These are phyloP conservation scores for Fusarium marasasianum DNA, from an alignment of 2,329 filamentous ascomycete species.

Conservation along the genomic window DNA sequence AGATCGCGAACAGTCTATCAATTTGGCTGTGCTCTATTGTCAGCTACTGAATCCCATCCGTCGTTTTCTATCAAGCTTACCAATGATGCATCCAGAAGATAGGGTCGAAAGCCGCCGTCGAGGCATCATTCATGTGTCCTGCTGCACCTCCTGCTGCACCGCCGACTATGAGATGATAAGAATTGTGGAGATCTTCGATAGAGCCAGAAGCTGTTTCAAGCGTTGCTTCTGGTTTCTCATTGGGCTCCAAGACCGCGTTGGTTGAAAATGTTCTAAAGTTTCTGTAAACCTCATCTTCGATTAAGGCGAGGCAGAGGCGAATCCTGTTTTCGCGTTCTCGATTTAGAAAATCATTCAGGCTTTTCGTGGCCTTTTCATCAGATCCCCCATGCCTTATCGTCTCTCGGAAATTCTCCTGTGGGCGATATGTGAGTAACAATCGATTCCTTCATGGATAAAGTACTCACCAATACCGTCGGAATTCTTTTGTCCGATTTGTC, in stretches of 20 bases:
- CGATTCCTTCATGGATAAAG: fast-evolving
- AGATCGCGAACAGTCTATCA: neutral
- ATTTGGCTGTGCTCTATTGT: fast-evolving
- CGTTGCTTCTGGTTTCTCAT: fast-evolving
- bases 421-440: fast-evolving
- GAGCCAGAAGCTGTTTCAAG: fast-evolving
- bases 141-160: neutral
- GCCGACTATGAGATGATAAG: fast-evolving
- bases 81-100: neutral
- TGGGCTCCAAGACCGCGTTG: neutral
- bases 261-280: neutral
- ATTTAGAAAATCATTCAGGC: fast-evolving
- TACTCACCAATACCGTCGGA: neutral
- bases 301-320: fast-evolving
- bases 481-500: no score
- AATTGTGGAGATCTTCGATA: fast-evolving
- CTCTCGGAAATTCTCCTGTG: fast-evolving
- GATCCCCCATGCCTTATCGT: fast-evolving
- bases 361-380: fast-evolving
- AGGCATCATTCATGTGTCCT: neutral
- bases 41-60: fast-evolving
- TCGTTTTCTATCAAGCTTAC: fast-evolving
- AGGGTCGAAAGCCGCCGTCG: neutral
- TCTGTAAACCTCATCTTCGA: neutral
- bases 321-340: fast-evolving